These are phyloP conservation scores for Monilinia laxa DNA, from an alignment of 2,329 filamentous ascomycete genomes.

Conservation along the genomic window DNA sequence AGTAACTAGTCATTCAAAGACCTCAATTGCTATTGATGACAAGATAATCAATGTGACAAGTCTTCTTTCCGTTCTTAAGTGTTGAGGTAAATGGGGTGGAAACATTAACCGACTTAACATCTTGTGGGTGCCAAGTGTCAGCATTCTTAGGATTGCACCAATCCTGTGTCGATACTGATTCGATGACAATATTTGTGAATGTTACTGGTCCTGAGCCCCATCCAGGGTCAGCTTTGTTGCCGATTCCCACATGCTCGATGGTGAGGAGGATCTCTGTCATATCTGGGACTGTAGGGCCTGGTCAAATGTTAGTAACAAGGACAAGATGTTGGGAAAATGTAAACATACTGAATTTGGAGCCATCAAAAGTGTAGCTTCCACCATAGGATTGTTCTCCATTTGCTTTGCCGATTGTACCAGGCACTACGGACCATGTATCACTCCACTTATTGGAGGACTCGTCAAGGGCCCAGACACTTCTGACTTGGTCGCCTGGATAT, in stretches of 20 bases:
- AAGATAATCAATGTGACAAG: conserved; percentile 9
- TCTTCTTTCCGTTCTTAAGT: neutral
- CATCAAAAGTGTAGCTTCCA: conserved; percentile 18
- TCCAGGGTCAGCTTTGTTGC: neutral
- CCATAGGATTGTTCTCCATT: conserved; percentile 11
- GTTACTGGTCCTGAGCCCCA: conserved; percentile 18
- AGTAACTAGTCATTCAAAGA: too few relatives aligned
- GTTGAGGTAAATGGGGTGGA: conserved; percentile 4
- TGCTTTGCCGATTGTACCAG: neutral
- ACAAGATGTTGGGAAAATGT: neutral
- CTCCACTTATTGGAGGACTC: conserved; percentile 12
- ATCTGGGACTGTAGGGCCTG: conserved; percentile 16
- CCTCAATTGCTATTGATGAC: neutral
- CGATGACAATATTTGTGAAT: conserved; percentile 21
- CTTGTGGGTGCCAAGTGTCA: neutral
- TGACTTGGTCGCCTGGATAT: conserved; percentile 17
- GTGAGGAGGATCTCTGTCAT: conserved; percentile 10
- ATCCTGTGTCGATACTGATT: neutral
- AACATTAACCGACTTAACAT: conserved; percentile 1
- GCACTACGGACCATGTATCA: conserved; percentile 17
- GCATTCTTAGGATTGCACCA: conserved; percentile 18
- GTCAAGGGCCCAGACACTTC: conserved; percentile 13
- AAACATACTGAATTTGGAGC: neutral
- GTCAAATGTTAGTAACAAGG: neutral
- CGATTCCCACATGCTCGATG: conserved; percentile 9